Evolutionary conservation across 495 filamentous ascomycete genomes (phyloP), one percentile per base, ranked within the genome.

Genomic region (Oleoguttula mirabilis): DNA sequence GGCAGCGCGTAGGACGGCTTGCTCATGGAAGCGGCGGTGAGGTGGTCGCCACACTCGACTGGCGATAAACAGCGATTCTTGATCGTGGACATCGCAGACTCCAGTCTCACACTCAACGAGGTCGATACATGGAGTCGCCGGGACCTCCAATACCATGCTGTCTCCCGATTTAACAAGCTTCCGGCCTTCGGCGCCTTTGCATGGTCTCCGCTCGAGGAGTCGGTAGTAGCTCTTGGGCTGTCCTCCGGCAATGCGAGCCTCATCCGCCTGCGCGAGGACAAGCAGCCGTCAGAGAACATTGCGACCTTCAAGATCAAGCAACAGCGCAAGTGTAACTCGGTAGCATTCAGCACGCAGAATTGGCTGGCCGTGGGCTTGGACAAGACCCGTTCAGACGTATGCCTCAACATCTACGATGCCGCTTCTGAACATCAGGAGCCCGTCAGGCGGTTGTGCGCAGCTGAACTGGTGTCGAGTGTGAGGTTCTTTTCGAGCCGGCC

Each of bases 351-450:
- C 57, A 75, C 73, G 19, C 70, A 74, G 25, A 80, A 83, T 3
- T 66, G 83, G 43, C 66, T 98, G 47, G 90, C 90, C 14, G 82
- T 86, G 12, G 90, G 85, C 11, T 67, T 96, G 30, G 92, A 98
- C 52, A 73, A 84, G 47, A 85, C 93, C 22, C 77, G 92, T 3
- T 94, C 88, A 60, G 90, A 96, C 60, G 80, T 80, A 45, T 94
- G 85, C 54, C 68, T 98, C 32, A 87, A 94, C 55, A 79, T 96
- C 21, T 98, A 88, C 79, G 92, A 98, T 60, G 70, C 92, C 38
- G 82, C 25, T 30, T 12, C 21, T 8, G 51, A 36, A 8, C 27
- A 36, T n/a, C 12, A 67, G 23, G 83, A 85, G 52, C 79, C 87
- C 8, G 55, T 74, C 33, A 63, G 80, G 55, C 75, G 82, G 34